Evolutionary conservation across 306 rosid genomes (phyloP), one percentile per base, ranked within the genome.

Genomic region (Elaeagnus macrophylla): DNA sequence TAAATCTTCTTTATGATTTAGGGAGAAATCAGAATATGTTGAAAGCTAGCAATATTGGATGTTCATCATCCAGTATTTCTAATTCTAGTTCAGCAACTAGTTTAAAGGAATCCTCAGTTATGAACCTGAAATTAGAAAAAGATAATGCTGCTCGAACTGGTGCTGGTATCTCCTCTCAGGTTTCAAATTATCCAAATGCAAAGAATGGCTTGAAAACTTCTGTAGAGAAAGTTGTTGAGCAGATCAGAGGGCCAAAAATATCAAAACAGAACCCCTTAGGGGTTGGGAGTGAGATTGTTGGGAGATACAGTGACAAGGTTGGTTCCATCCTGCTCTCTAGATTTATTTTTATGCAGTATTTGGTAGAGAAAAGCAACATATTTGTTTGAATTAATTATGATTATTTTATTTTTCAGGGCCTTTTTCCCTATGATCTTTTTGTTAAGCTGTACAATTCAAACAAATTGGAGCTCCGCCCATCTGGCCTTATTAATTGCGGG

Each of bases 401-500:
- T 57, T n/a, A 12, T 52, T 12, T 54, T 37, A 48, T 61, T 58
- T 45, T 78, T 60, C 84, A 86, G 97, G 95, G 67, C 44, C 75
- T 78, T 57, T 84, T 91, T 72, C 69, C 85, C 0, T 91, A 86
- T 52, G 82, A 86, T 37, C 63, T 72, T 58, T 91, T 91, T 64
- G 94, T 91, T 68, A 86, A 82, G 79, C 84, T 86, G 56, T 84
- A 80, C 69, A 78, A 74, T 75, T 83, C 73, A 68, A 86, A 86
- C 83, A 80, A 82, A 72, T 64, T 57, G 69, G 95, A 84, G 65
- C 62, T 86, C 62, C 78, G 37, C 18, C 97, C 97, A 13, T 75
- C 79, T 49, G 97, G 97, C 64, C 97, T 91, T 73, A 43, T 72
- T 61, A 91, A 91, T 58, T 78, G 91, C 65, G 97, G 97, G 54